Percentiles rank a stretch among this genome's conserved stretches.
Conservation (phyloP, 345 rosid species). For the Psidium friedrichsthalianum region DNA sequence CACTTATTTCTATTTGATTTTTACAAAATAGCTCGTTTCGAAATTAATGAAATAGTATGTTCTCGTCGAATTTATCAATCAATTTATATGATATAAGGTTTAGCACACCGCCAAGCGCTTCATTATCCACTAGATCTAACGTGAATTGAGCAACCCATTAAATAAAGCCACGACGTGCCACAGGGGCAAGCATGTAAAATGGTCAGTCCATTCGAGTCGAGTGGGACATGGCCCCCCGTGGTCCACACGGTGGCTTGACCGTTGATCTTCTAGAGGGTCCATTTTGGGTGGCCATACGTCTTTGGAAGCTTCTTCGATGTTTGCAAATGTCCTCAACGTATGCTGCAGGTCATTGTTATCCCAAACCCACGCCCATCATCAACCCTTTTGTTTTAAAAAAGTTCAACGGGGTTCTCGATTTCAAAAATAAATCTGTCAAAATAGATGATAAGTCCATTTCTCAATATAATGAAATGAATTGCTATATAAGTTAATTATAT, state of each 20-base stretch:
- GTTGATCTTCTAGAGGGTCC: not conserved
- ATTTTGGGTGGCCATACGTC: not conserved
- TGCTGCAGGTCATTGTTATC: not conserved
- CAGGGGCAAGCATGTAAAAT: not conserved
- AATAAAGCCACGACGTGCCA: not conserved
- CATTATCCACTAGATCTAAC: not conserved
- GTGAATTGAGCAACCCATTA: not conserved
- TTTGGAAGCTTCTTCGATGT: not conserved
- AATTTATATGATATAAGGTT: not conserved
- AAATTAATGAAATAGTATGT: no score
- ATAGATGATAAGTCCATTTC: no score
- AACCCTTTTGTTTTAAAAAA: not conserved
- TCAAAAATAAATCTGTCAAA: no score
- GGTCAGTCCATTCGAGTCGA: not conserved
- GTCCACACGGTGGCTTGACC: not conserved
- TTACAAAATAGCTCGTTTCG: no score
- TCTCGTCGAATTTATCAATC: not conserved
- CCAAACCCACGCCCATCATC: not conserved
- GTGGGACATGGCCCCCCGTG: not conserved
- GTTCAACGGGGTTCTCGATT: not conserved
- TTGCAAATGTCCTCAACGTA: not conserved
- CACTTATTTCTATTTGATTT: no score
- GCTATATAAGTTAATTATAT: no score
- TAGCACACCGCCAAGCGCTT: not conserved
- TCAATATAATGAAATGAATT: no score